A percentile compares a stretch with the other conserved stretches of the same genome.
Evolutionary conservation across 176 grass and related monocot species (phyloP).

Genomic region (Aegilops sharonensis): DNA sequence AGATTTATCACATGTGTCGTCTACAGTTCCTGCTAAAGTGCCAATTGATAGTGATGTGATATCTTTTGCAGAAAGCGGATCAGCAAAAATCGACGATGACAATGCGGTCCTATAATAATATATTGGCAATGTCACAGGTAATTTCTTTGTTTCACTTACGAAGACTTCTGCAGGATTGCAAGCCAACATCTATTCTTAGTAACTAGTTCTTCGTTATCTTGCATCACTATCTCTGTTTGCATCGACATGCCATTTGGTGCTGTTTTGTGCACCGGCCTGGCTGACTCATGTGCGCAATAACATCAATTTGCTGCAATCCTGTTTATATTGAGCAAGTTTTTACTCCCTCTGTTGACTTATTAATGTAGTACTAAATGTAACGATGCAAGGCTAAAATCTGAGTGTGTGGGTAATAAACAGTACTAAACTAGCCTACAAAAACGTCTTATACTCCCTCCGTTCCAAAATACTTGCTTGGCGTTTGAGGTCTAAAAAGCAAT

Average conservation of each 20-base stretch:
- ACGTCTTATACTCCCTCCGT: too few relatives aligned
- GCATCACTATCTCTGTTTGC: background rate
- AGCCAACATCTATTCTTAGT: background rate
- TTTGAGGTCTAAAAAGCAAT: background rate
- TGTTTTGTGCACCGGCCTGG: background rate
- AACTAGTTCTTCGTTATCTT: background rate
- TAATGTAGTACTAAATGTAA: background rate
- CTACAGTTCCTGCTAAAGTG: background rate
- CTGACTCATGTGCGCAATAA: background rate
- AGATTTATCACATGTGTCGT: background rate
- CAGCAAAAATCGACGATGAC: conserved; percentile 73
- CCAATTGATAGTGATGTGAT: conserved; percentile 20
- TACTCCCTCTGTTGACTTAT: background rate
- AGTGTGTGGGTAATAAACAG: conserved; percentile 1
- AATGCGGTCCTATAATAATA: conserved; percentile 88
- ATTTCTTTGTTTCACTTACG: conserved; percentile 4
- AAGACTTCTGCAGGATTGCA: conserved; percentile 7
- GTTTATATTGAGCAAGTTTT: background rate
- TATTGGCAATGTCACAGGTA: conserved; percentile 89
- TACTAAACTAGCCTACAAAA: too few relatives aligned
- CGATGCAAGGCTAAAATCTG: conserved; percentile 6
- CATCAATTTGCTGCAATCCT: background rate
- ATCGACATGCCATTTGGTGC: background rate
- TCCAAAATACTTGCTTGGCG: background rate
- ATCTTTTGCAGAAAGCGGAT: conserved; percentile 69